Evolutionary conservation across 2,329 filamentous ascomycete species (phyloP).

Genomic region (Hirsutella minnesotensis): DNA sequence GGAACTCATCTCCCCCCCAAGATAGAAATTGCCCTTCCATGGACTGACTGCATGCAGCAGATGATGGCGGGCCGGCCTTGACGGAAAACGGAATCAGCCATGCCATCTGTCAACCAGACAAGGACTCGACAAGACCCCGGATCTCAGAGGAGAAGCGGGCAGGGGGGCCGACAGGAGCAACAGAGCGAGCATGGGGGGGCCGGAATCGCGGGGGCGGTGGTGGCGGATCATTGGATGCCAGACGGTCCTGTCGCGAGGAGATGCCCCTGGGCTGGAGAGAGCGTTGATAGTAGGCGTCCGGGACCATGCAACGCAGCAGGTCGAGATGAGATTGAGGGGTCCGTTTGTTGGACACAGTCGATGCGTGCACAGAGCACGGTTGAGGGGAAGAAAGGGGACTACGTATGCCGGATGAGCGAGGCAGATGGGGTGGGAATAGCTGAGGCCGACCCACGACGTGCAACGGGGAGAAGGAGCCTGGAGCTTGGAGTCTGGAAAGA

Average conservation of each 20-base stretch:
- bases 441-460: no score
- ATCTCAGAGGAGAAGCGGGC: background rate
- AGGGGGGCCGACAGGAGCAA: background rate
- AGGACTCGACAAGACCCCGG: background rate
- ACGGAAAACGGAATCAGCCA: slow-evolving; percentile 2
- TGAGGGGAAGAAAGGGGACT: no score
- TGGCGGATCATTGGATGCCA: background rate
- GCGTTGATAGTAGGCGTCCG: background rate
- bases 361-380: no score
- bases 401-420: no score
- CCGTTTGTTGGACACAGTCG: no score
- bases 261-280: background rate
- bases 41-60: background rate
- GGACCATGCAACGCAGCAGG: no score
- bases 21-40: background rate
- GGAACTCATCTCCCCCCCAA: background rate
- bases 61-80: background rate
- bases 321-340: no score
- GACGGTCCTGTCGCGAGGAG: background rate
- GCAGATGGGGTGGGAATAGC: no score
- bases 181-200: background rate
- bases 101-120: slow-evolving; percentile 4
- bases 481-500: no score
- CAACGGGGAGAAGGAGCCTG: no score
- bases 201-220: background rate